phyloP scores from a whole-genome alignment of 805 yeast genomes.

The Cyberlindnera americana region DNA sequence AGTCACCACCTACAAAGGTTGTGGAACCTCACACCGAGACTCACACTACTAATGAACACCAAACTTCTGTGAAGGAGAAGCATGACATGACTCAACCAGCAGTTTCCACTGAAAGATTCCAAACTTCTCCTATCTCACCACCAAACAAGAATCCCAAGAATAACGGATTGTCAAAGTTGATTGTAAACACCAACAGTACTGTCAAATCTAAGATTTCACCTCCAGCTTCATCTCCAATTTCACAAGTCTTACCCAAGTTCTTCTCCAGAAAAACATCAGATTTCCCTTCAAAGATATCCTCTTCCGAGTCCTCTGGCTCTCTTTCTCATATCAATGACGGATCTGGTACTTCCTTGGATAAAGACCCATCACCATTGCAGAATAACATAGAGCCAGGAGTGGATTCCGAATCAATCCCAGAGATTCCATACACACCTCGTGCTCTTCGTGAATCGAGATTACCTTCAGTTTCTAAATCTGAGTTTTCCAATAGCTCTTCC shows the following conservation, averaged over 20 bases:
- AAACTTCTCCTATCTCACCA: constrained; percentile 12
- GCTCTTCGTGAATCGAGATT: constrained; percentile 11
- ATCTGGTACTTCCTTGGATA: constrained; percentile 9
- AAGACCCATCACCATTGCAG: background rate
- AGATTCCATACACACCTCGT: constrained; percentile 24
- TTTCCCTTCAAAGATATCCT: constrained; percentile 11
- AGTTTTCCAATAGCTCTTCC: constrained; percentile 6
- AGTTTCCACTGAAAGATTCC: constrained; percentile 11
- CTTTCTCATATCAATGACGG: constrained; percentile 28
- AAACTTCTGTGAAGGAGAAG: too few species aligned
- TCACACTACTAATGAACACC: too few species aligned
- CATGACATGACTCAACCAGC: constrained; percentile 16
- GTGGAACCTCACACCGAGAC: background rate
- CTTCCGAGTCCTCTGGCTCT: constrained; percentile 23
- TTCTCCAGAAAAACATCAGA: constrained; percentile 17
- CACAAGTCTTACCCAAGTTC: constrained; percentile 23
- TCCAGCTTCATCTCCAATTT: constrained; percentile 25
- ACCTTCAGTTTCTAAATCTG: constrained; percentile 6
- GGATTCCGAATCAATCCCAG: constrained; percentile 18
- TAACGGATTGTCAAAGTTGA: constrained; percentile 13
- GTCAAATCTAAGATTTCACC: constrained; percentile 10
- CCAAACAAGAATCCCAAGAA: constrained; percentile 7
- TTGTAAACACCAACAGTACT: constrained; percentile 3
- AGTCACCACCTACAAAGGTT: constrained; percentile 12
- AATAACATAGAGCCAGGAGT: constrained; percentile 16